Conservation (phyloP, 441 rosid species). For the Dalechampia spathulata region DNA sequence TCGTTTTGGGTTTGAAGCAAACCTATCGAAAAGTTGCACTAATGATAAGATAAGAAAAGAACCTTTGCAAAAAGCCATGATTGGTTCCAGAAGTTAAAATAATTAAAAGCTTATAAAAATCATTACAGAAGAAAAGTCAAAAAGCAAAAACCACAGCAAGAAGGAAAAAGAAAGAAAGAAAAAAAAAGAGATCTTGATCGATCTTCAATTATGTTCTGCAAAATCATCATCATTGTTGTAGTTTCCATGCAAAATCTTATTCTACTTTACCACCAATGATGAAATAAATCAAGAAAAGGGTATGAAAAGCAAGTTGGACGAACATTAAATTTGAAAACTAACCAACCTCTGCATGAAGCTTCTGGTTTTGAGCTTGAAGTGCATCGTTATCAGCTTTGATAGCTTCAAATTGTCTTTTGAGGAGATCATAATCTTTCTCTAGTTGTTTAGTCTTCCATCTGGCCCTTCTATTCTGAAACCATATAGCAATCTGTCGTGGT, state of each 20-base stretch:
- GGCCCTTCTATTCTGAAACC: conserved; percentile 97
- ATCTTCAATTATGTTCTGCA: background rate
- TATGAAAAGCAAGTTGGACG: background rate
- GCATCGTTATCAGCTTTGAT: conserved; percentile 72
- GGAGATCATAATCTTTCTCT: conserved; percentile 83
- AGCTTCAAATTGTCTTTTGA: conserved; percentile 63
- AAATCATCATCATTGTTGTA: background rate
- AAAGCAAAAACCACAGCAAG: conserved; percentile 13
- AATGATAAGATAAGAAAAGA: conserved; percentile 19
- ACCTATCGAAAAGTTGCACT: conserved; percentile 5
- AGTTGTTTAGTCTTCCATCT: conserved; percentile 96
- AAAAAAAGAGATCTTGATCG: background rate
- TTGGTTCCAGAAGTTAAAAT: conserved; percentile 8
- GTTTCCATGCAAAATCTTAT: conserved; percentile 8
- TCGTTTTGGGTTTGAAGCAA: background rate
- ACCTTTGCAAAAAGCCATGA: conserved; percentile 15
- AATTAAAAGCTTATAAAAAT: conserved; percentile 11
- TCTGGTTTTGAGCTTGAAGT: conserved; percentile 71
- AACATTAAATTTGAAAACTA: no score
- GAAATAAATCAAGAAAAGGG: background rate
- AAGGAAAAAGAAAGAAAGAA: no score
- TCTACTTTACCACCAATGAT: conserved; percentile 6
- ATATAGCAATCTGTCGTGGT: conserved; percentile 90
- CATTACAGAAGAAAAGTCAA: conserved; percentile 17
- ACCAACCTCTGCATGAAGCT: conserved; percentile 84